Evolutionary conservation across 1,284 basidiomycete genomes (phyloP).

Genomic region (Binderoboletus segoi): DNA sequence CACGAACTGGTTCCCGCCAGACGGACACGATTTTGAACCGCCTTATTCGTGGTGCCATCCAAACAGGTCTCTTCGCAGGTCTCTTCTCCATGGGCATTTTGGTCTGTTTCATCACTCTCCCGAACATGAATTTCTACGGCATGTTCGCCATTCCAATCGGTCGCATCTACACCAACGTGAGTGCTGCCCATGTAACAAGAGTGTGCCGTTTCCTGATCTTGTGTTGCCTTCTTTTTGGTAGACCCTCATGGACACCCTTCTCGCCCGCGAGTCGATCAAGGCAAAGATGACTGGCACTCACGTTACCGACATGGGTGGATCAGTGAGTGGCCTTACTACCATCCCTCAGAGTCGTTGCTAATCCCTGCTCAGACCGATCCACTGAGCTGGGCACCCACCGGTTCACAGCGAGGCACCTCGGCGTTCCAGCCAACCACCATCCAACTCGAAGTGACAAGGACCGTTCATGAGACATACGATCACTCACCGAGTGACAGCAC

Average conservation of each 20-base stretch:
- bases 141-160: conserved; percentile 2
- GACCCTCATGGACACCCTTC: conserved; percentile 1
- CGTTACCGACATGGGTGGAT: not conserved
- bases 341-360: too few relatives aligned
- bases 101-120: not conserved
- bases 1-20: not conserved
- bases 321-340: not conserved
- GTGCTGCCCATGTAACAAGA: too few relatives aligned
- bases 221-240: not conserved
- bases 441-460: not conserved
- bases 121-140: not conserved
- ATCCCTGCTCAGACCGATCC: not conserved
- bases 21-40: not conserved
- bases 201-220: too few relatives aligned
- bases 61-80: not conserved
- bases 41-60: not conserved
- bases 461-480: not conserved
- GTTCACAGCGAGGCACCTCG: not conserved
- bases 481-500: not conserved
- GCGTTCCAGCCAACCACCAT: not conserved
- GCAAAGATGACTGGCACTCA: not conserved
- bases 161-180: conserved; percentile 1
- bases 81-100: not conserved
- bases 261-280: not conserved
- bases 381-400: not conserved